Conservation (phyloP, 768 basidiomycete genomes). For the Suillus subluteus region DNA sequence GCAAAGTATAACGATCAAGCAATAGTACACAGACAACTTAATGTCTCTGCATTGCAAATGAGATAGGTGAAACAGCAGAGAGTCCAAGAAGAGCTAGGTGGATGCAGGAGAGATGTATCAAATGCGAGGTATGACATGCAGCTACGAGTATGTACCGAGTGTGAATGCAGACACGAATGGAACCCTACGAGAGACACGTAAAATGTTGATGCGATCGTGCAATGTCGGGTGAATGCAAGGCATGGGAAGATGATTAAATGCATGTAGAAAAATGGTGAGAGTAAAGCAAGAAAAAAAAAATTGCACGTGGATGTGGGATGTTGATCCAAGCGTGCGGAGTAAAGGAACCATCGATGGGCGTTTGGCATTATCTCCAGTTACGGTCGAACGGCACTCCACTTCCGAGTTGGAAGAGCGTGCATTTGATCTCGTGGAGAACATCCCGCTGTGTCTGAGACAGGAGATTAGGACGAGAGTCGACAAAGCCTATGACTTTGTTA, state of each 20-base stretch:
- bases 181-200: conserved; percentile 21
- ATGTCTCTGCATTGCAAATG: conserved; percentile 10
- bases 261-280: conserved; percentile 23
- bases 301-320: conserved; percentile 15
- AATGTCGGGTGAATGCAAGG: conserved; percentile 20
- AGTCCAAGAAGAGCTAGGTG: conserved; percentile 21
- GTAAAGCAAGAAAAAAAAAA: conserved; percentile 18
- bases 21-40: conserved; percentile 8
- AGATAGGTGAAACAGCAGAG: conserved; percentile 15
- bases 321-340: not conserved
- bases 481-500: conserved; percentile 54
- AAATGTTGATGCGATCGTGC: conserved; percentile 21
- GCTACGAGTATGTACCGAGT: conserved; percentile 16
- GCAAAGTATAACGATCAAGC: conserved; percentile 3
- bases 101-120: conserved; percentile 12
- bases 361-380: conserved; percentile 29
- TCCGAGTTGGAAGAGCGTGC: conserved; percentile 53
- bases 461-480: conserved; percentile 45
- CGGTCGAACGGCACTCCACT: conserved; percentile 41
- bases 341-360: conserved; percentile 1
- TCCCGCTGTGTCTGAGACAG: conserved; percentile 41
- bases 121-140: conserved; percentile 32
- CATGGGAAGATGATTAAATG: conserved; percentile 23
- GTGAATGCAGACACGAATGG: conserved; percentile 14
- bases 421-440: conserved; percentile 51